Base-by-base conservation (phyloP, 441 rosid species). In the Bruguiera hainesii region DNA sequence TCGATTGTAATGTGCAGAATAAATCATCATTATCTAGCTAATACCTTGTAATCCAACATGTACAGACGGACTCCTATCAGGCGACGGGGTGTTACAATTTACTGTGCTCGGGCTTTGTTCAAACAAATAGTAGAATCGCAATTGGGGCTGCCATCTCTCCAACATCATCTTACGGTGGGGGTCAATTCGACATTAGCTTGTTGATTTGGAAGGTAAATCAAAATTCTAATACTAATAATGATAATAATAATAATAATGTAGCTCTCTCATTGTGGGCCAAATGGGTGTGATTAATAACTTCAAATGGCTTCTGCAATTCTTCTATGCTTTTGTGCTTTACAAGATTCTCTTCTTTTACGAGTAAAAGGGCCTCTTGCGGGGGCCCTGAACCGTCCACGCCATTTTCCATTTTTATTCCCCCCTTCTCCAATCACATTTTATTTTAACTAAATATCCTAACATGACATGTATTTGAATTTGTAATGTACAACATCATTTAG, bases 141-240 rank as follows among this genome's bases (percentile, higher is more conserved):
- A 89, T 95, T 30, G 99, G 99, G 65, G 99, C 99, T 62, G 98
- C 98, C 53, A 95, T 95, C 67, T 91, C 99, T 79, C 99, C 99
- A 11, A 88, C 96, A 0, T 95, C 99, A 50, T 74, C 94, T 5
- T 91, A 83, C 70, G 72, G 49, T 10, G 99, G 91, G 20, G 97
- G 99, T 8, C 99, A 95, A 67, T 95, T 95, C 61, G 99, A 95
- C 67, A 86, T 95, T 31, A 89, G 94, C 80, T 74, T 95, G 30
- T 71, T 95, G 65, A 69, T 95, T 60, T 95, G 99, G 99, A 95
- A 91, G 98, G 98, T 90, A 78, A 71, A 13, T 66, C 29, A 15
- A 28, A 29, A 50, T 42, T 42, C 48, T 42, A 13, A 42, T 13
- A 1, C 0, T 31, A 31, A 31, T 1, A 33, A 33, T 30, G 6